Conservation (phyloP, 1,284 basidiomycete genomes). For the Malassezia caprae region DNA sequence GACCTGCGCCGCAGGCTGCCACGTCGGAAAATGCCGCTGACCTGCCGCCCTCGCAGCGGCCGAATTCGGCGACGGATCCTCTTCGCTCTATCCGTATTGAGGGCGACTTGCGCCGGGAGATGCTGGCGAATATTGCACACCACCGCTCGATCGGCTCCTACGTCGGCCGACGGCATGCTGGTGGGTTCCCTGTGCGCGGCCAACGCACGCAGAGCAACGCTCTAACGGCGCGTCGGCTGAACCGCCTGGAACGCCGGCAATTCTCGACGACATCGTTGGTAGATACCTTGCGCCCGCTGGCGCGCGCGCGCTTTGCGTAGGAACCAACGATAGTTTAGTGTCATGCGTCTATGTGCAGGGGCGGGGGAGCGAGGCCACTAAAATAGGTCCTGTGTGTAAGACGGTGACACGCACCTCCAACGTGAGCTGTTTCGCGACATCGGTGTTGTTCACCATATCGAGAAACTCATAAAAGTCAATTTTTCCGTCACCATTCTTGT, state of each 20-base stretch:
- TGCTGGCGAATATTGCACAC: slow-evolving; percentile 78
- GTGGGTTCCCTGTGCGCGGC: slow-evolving; percentile 76
- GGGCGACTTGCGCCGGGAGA: slow-evolving; percentile 64
- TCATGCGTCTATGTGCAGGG: background rate
- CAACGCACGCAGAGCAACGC: slow-evolving; percentile 80
- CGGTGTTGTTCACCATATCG: slow-evolving; percentile 93
- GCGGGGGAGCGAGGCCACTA: background rate
- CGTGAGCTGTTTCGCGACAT: slow-evolving; percentile 97
- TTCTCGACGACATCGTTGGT: slow-evolving; percentile 15
- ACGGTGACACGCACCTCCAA: slow-evolving; percentile 62
- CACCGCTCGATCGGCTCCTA: slow-evolving; percentile 81
- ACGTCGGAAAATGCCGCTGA: background rate
- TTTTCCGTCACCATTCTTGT: slow-evolving; percentile 92
- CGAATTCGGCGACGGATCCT: slow-evolving; percentile 44
- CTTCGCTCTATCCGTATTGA: slow-evolving; percentile 68
- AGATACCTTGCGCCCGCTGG: slow-evolving; percentile 23
- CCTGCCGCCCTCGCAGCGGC: slow-evolving; percentile 25
- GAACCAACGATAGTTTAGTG: background rate
- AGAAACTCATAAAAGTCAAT: slow-evolving; percentile 94
- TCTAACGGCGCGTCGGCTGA: slow-evolving; percentile 72
- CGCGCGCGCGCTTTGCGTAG: slow-evolving; percentile 12
- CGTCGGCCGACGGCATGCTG: slow-evolving; percentile 72
- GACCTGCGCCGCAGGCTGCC: background rate
- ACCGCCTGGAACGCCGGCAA: slow-evolving; percentile 56
- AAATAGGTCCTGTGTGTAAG: slow-evolving; percentile 9